A percentile compares a stretch with the other conserved stretches of the same genome.
These are phyloP conservation scores for Blastobotrys parvus DNA, from an alignment of 805 yeast species.

Conservation along the genomic window DNA sequence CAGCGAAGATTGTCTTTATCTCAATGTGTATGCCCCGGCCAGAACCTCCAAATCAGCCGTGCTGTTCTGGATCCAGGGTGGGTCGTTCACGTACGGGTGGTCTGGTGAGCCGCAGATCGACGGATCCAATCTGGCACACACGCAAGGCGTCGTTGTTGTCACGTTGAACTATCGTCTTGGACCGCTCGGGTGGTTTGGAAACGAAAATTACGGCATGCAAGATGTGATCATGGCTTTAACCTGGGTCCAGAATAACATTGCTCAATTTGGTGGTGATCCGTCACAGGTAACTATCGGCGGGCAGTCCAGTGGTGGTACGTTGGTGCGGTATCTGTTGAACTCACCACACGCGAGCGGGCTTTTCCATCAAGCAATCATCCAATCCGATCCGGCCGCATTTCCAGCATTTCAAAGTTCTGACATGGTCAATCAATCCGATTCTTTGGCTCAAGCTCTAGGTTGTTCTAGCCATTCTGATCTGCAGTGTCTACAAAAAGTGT, in stretches of 20 bases:
- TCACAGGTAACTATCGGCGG: conserved; percentile 28
- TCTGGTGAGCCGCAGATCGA: conserved; percentile 20
- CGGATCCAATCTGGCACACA: conserved; percentile 11
- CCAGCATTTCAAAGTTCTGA: conserved; percentile 5
- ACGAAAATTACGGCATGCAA: conserved; percentile 29
- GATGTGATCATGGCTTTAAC: conserved; percentile 30
- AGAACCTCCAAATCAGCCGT: conserved; percentile 18
- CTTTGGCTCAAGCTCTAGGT: conserved; percentile 4
- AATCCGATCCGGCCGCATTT: conserved; percentile 19
- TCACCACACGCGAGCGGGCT: conserved; percentile 12
- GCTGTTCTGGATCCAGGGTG: conserved; percentile 33
- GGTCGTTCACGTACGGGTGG: conserved; percentile 26
- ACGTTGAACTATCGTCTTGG: conserved; percentile 30
- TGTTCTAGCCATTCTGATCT: conserved; percentile 7
- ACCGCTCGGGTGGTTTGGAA: conserved; percentile 31
- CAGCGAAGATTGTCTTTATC: conserved; percentile 27
- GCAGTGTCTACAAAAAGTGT: conserved; percentile 7
- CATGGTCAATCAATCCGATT: conserved; percentile 3
- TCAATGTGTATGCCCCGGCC: conserved; percentile 24
- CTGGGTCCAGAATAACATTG: conserved; percentile 32
- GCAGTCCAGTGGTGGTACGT: conserved; percentile 28
- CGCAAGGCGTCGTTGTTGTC: conserved; percentile 24
- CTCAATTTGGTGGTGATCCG: conserved; percentile 32
- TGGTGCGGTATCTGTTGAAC: conserved; percentile 16
- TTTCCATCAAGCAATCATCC: conserved; percentile 18